A percentile compares a stretch with the other conserved stretches of the same genome.
Conservation (phyloP, 1,139 yeast genomes). For the Ogataea hybrid region DNA sequence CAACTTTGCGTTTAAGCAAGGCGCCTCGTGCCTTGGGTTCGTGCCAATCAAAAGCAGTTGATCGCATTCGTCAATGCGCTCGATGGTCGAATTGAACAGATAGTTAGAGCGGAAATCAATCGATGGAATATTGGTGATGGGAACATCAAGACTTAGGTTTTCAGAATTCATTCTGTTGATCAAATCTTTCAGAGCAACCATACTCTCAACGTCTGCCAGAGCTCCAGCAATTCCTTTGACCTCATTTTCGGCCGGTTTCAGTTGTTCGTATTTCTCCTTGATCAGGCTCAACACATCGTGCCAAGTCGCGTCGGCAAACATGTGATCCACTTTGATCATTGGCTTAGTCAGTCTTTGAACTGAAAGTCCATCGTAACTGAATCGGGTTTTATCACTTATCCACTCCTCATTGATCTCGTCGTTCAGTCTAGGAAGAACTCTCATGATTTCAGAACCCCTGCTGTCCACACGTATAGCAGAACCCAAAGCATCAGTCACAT, state of each 20-base stretch:
- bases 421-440: slow-evolving; percentile 82
- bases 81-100: slow-evolving; percentile 75
- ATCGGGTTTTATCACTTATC: slow-evolving; percentile 87
- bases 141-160: slow-evolving; percentile 72
- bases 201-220: slow-evolving; percentile 76
- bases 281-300: slow-evolving; percentile 78
- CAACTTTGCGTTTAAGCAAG: slow-evolving; percentile 81
- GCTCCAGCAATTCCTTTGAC: slow-evolving; percentile 84
- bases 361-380: slow-evolving; percentile 82
- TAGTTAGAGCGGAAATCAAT: slow-evolving; percentile 78
- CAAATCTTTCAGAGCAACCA: slow-evolving; percentile 80
- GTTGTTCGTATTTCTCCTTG: slow-evolving; percentile 58
- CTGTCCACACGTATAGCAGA: slow-evolving; percentile 83
- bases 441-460: slow-evolving; percentile 85
- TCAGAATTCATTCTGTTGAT: slow-evolving; percentile 78
- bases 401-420: slow-evolving; percentile 91
- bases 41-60: slow-evolving; percentile 78
- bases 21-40: slow-evolving; percentile 90
- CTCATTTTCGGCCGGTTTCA: slow-evolving; percentile 67
- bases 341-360: slow-evolving; percentile 87
- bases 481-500: slow-evolving; percentile 83
- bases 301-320: slow-evolving; percentile 80
- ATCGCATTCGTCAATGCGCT: slow-evolving; percentile 81
- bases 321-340: slow-evolving; percentile 67
- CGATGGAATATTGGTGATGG: slow-evolving; percentile 53